A percentile compares a stretch with the other conserved stretches of the same genome.
phyloP scores from a whole-genome alignment of 2,329 filamentous ascomycete species.

The Blastomyces parvus region DNA sequence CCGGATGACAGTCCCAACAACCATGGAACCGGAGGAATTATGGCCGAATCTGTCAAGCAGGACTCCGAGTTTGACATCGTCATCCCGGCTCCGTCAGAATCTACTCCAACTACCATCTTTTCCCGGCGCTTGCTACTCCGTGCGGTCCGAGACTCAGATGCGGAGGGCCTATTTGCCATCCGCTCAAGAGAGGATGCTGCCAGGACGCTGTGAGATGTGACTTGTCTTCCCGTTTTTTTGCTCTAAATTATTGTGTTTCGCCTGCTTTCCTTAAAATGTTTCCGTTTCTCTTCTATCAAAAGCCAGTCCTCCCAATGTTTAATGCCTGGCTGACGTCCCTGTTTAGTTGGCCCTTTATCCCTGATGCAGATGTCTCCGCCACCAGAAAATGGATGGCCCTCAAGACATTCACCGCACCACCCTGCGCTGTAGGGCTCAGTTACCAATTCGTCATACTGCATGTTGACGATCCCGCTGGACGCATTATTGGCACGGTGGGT shows the following conservation, averaged over 20 bases:
- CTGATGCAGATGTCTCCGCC: slow-evolving; percentile 4
- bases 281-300: neutral
- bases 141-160: neutral
- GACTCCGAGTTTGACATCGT: neutral
- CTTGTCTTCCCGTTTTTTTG: neutral
- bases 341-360: neutral
- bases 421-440: slow-evolving; percentile 4
- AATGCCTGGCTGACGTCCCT: neutral
- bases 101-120: neutral
- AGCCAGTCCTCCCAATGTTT: neutral
- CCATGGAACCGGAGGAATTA: neutral
- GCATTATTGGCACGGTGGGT: slow-evolving; percentile 12
- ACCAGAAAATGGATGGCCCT: slow-evolving; percentile 8
- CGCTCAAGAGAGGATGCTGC: neutral
- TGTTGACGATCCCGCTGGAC: slow-evolving; percentile 8
- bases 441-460: slow-evolving; percentile 11
- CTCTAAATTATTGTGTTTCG: neutral
- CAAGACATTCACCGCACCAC: slow-evolving; percentile 10
- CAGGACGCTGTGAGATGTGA: neutral
- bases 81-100: neutral
- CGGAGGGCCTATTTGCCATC: slow-evolving; percentile 4
- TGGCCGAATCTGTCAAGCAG: neutral
- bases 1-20: neutral
- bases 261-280: neutral
- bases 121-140: neutral